Conservation (phyloP, 2,329 filamentous ascomycete genomes). For the Dothiorella sarmentorum region DNA sequence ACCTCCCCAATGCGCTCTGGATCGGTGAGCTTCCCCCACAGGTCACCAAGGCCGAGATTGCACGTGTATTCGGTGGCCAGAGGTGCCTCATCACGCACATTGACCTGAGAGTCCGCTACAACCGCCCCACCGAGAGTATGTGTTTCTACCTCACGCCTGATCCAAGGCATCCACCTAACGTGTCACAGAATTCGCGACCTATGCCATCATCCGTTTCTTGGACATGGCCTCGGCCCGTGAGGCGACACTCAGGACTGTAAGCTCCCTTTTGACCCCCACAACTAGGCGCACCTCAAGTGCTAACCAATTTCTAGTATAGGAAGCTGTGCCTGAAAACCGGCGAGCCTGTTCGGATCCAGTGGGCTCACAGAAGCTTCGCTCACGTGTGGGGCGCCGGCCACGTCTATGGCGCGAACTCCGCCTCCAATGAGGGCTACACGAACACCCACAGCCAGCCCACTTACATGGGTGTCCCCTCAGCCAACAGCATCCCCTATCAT, state of each 20-base stretch:
- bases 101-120: background rate
- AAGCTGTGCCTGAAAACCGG: too few species aligned
- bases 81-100: background rate
- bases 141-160: too few species aligned
- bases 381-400: background rate
- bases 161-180: too few species aligned
- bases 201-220: background rate
- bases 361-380: background rate
- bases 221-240: background rate
- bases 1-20: slow-evolving; percentile 1
- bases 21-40: background rate
- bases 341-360: background rate
- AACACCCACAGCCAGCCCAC: too few species aligned
- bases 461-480: too few species aligned
- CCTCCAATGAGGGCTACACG: too few species aligned
- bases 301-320: too few species aligned
- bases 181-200: background rate
- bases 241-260: slow-evolving; percentile 2
- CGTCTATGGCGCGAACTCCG: background rate
- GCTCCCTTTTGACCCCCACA: too few species aligned
- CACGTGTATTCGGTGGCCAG: background rate
- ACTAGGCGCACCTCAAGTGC: too few species aligned
- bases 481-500: too few species aligned
- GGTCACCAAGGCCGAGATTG: background rate
- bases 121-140: too few species aligned